Percentiles rank a stretch among this genome's conserved stretches.
phyloP scores from a whole-genome alignment of 2,329 filamentous ascomycete genomes.

The Graphilbum sp. region DNA sequence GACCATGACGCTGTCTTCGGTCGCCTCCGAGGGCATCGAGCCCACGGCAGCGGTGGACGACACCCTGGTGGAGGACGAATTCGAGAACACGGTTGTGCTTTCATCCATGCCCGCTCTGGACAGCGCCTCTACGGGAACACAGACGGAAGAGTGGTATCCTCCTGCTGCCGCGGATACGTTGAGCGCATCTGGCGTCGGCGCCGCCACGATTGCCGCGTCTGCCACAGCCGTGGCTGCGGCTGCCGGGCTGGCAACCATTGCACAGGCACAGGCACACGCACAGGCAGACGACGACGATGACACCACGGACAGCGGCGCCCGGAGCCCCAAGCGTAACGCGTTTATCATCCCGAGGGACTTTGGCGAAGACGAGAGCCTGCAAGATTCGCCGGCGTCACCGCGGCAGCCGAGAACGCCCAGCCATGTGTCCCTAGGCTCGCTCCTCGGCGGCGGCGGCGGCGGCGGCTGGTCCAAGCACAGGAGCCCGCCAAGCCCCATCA shows the following conservation, averaged over 20 bases:
- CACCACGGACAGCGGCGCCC: slow-evolving; percentile 14
- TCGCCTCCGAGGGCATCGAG: slow-evolving; percentile 4
- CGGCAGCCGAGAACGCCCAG: slow-evolving; percentile 21
- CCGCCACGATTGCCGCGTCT: not conserved
- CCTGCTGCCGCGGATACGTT: too few species aligned
- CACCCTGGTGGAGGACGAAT: not conserved
- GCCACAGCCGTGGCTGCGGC: not conserved
- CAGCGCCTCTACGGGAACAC: slow-evolving; percentile 9
- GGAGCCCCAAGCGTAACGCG: slow-evolving; percentile 36
- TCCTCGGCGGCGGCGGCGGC: too few species aligned
- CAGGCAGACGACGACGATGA: slow-evolving; percentile 18
- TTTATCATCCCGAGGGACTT: slow-evolving; percentile 38
- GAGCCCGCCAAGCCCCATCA: slow-evolving; percentile 24
- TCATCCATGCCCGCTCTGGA: not conserved
- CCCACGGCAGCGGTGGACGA: slow-evolving; percentile 3
- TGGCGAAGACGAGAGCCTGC: slow-evolving; percentile 4
- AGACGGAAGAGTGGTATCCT: slow-evolving; percentile 8
- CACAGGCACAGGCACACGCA: too few species aligned
- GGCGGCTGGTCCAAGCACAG: slow-evolving; percentile 27
- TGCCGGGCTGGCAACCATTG: too few species aligned
- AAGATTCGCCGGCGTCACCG: not conserved
- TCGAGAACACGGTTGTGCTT: too few species aligned
- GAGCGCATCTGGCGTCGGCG: too few species aligned
- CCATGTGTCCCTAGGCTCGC: slow-evolving; percentile 23
- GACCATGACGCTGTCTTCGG: slow-evolving; percentile 6